Evolutionary conservation across 257 asterid genomes (phyloP).

Genomic region (Rehmannia glutinosa): DNA sequence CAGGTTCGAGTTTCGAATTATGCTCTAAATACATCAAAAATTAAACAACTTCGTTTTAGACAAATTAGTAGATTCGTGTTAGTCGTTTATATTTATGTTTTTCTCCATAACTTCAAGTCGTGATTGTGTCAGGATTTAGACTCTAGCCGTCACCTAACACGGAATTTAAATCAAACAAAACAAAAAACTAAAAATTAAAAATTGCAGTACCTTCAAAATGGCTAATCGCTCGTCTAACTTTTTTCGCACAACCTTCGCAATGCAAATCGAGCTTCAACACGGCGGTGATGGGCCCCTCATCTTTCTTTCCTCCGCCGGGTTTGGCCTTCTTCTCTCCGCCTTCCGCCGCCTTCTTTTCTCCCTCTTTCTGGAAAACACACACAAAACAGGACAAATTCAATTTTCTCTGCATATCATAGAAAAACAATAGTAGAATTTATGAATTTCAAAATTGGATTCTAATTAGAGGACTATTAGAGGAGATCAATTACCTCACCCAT

Average conservation of each 20-base stretch:
- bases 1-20: no score
- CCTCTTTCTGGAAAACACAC: slow-evolving; percentile 58
- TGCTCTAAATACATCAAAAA: no score
- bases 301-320: slow-evolving; percentile 44
- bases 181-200: background rate
- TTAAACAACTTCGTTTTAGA: no score
- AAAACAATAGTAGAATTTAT: background rate
- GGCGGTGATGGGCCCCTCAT: slow-evolving; percentile 31
- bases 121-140: no score
- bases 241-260: slow-evolving; percentile 92
- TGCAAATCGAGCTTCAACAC: slow-evolving; percentile 81
- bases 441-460: background rate
- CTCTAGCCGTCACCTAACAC: no score
- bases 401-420: no score
- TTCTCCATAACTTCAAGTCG: no score
- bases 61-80: no score
- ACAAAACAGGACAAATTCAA: no score
- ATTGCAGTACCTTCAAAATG: slow-evolving; percentile 54
- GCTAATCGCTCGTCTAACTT: slow-evolving; percentile 63
- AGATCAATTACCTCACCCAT: slow-evolving; percentile 76
- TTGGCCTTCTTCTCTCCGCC: slow-evolving; percentile 38
- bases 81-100: no score
- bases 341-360: slow-evolving; percentile 41
- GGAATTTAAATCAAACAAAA: background rate
- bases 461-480: background rate